Conservation (phyloP, 2,329 filamentous ascomycete species). For the Parasarocladium wereldwijsianum region DNA sequence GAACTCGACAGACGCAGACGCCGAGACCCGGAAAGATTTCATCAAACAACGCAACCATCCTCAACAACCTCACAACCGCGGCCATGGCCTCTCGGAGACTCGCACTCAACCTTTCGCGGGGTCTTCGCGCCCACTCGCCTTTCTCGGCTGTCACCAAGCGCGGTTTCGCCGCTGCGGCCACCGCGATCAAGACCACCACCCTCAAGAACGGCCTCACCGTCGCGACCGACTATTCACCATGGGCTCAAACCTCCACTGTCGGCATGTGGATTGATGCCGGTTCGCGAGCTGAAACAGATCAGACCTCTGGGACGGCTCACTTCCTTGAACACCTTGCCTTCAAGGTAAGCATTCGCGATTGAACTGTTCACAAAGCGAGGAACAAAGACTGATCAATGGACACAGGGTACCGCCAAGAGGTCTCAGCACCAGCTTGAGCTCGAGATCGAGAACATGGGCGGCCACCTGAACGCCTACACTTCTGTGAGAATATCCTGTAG, state of each 20-base stretch:
- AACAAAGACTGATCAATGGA: conserved; percentile 2
- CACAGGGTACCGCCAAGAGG: conserved; percentile 78
- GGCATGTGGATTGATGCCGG: conserved; percentile 99
- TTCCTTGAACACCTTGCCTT: conserved; percentile 99
- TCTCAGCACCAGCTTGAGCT: conserved; percentile 96
- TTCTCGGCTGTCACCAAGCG: conserved; percentile 66
- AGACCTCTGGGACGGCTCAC: conserved; percentile 98
- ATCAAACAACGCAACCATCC: conserved; percentile 41
- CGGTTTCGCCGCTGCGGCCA: conserved; percentile 79
- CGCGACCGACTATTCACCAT: conserved; percentile 94
- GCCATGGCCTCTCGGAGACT: conserved; percentile 94
- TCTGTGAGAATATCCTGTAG: conserved; percentile 49
- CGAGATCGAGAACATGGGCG: conserved; percentile 99
- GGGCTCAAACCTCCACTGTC: conserved; percentile 94
- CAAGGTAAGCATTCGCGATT: conserved; percentile 51
- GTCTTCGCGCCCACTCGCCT: conserved; percentile 76
- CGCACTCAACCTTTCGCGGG: conserved; percentile 84
- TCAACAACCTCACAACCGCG: conserved; percentile 32
- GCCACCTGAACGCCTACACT: conserved; percentile 97
- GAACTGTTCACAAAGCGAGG: background rate
- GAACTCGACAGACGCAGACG: too few relatives aligned
- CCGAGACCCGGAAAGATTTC: conserved; percentile 26
- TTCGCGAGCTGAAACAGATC: conserved; percentile 92
- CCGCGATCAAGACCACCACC: conserved; percentile 75
- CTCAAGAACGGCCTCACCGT: conserved; percentile 97